Evolutionary conservation across 176 grass and related monocot genomes (phyloP).

Genomic region (Typha latifolia): DNA sequence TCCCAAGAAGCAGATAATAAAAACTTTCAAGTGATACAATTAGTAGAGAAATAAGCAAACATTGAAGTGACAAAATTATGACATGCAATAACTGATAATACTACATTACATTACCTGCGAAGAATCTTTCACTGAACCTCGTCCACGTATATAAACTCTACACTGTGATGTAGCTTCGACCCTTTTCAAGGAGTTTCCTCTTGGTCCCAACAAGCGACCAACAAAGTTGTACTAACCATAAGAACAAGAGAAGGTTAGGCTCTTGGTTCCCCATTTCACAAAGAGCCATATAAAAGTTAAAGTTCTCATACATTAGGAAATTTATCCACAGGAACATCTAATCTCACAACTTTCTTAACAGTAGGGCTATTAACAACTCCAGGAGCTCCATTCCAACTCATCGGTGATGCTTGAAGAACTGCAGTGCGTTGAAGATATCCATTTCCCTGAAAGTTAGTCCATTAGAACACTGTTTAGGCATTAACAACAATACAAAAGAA

Average conservation of each 20-base stretch:
- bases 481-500: neutral
- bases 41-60: too few species aligned
- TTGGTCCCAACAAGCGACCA: slow-evolving; percentile 81
- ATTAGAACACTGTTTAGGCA: neutral
- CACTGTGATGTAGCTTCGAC: slow-evolving; percentile 95
- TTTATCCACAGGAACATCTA: slow-evolving; percentile 90
- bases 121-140: slow-evolving; percentile 88
- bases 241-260: slow-evolving; percentile 16
- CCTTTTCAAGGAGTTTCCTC: slow-evolving; percentile 98
- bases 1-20: too few species aligned
- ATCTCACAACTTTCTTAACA: slow-evolving; percentile 85
- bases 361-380: slow-evolving; percentile 40
- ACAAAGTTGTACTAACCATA: slow-evolving; percentile 87
- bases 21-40: too few species aligned
- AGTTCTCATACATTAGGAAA: slow-evolving; percentile 59
- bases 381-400: slow-evolving; percentile 63
- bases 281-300: slow-evolving; percentile 6
- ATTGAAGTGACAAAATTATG: too few species aligned
- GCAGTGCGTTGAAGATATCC: slow-evolving; percentile 65
- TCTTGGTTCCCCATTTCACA: slow-evolving; percentile 11
- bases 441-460: slow-evolving; percentile 21
- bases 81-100: neutral
- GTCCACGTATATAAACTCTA: slow-evolving; percentile 93
- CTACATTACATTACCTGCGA: slow-evolving; percentile 57
- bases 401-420: slow-evolving; percentile 44